A percentile compares a stretch with the other conserved stretches of the same genome.
These are phyloP conservation scores for Neurospora sp. DNA, from an alignment of 495 filamentous ascomycete genomes.

Conservation along the genomic window DNA sequence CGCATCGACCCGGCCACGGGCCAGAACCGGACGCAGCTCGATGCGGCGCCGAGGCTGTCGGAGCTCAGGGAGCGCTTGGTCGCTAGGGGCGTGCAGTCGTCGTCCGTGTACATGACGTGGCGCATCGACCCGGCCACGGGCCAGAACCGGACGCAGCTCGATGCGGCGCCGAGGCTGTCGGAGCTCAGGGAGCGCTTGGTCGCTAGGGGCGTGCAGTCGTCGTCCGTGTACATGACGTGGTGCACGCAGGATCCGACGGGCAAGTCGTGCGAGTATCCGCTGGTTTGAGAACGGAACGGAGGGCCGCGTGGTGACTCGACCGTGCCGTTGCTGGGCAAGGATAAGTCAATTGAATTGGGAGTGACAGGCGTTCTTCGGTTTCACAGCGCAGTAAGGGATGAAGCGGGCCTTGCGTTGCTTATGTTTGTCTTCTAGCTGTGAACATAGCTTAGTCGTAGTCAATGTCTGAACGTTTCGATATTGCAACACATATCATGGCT, in stretches of 20 bases:
- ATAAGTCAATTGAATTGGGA: background rate
- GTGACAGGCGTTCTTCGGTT: background rate
- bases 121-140: slow-evolving; percentile 44
- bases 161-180: slow-evolving; percentile 52
- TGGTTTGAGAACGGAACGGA: slow-evolving; percentile 1
- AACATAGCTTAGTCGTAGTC: background rate
- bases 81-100: slow-evolving; percentile 47
- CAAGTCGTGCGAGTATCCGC: slow-evolving; percentile 21
- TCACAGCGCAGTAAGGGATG: background rate
- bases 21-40: slow-evolving; percentile 53
- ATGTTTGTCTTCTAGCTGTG: background rate
- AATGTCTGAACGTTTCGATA: background rate
- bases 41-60: slow-evolving; percentile 52
- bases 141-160: slow-evolving; percentile 53
- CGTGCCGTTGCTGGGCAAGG: background rate
- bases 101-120: slow-evolving; percentile 45
- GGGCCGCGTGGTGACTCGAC: background rate
- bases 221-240: slow-evolving; percentile 45
- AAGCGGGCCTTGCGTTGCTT: background rate
- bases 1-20: slow-evolving; percentile 44
- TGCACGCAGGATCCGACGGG: slow-evolving; percentile 38
- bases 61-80: slow-evolving; percentile 69
- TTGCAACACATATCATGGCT: background rate
- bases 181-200: slow-evolving; percentile 69
- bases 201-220: slow-evolving; percentile 47